Conservation (phyloP, 305 asterid genomes). For the Plantago coronopus region DNA sequence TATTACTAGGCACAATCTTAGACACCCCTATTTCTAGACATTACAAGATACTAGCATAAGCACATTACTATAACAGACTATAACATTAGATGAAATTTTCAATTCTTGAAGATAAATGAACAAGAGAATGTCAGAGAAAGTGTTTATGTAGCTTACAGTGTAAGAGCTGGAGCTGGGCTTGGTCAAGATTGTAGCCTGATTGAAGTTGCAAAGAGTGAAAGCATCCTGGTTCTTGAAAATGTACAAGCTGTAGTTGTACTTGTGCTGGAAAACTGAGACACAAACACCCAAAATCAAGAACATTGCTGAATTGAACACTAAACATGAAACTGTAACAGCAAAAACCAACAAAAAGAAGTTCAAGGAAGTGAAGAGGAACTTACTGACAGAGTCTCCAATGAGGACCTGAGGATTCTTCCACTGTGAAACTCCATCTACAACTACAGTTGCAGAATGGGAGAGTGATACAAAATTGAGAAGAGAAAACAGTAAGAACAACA, state of each 20-base stretch:
- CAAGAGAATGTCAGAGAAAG: background rate
- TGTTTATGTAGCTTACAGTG: conserved; percentile 40
- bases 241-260: conserved; percentile 64
- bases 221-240: conserved; percentile 74
- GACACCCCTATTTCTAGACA: background rate
- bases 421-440: conserved; percentile 67
- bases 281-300: conserved; percentile 7
- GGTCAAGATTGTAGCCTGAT: conserved; percentile 70
- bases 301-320: background rate
- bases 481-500: conserved; percentile 32
- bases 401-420: conserved; percentile 72
- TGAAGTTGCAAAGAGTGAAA: conserved; percentile 64
- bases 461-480: conserved; percentile 27
- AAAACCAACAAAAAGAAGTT: background rate
- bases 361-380: conserved; percentile 18
- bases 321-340: background rate
- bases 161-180: conserved; percentile 63
- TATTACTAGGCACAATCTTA: background rate
- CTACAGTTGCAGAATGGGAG: conserved; percentile 45
- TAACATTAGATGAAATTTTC: background rate
- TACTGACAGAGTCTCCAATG: conserved; percentile 77
- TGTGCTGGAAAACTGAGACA: conserved; percentile 70
- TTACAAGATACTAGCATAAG: background rate
- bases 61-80: background rate
- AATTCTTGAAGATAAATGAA: background rate